Percentiles rank a stretch among this genome's conserved stretches.
Evolutionary conservation across 2,329 filamentous ascomycete species (phyloP).

Genomic region (Cladosporium austrohemisphaericum): DNA sequence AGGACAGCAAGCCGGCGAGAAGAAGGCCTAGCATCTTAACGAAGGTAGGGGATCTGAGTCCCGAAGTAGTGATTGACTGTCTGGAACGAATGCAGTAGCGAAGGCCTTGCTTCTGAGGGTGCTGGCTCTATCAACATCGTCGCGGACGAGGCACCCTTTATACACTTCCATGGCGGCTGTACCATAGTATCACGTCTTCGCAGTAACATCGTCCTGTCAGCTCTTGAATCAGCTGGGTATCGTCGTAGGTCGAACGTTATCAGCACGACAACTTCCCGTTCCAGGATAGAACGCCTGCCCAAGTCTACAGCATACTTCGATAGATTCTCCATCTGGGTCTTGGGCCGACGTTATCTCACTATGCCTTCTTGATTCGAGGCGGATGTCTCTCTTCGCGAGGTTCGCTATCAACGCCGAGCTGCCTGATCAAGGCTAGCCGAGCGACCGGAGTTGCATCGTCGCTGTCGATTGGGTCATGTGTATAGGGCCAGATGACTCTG

Average conservation of each 20-base stretch:
- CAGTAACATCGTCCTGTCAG: conserved; percentile 6
- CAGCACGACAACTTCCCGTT: conserved; percentile 10
- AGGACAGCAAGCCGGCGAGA: conserved; percentile 13
- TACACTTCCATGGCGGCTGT: not conserved
- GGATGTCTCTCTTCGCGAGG: conserved; percentile 1
- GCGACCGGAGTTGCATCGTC: not conserved
- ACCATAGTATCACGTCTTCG: not conserved
- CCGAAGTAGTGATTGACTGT: not conserved
- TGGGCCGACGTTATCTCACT: conserved; percentile 13
- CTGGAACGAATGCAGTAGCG: not conserved
- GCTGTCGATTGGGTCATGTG: conserved; percentile 9
- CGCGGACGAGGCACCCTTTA: not conserved
- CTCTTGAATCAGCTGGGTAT: conserved; percentile 6
- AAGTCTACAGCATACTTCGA: conserved; percentile 9
- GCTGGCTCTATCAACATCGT: not conserved
- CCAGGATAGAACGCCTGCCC: not conserved
- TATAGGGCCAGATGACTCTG: conserved; percentile 9
- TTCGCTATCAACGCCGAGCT: conserved; percentile 9
- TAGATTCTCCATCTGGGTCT: conserved; percentile 7
- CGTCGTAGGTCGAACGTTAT: conserved; percentile 8
- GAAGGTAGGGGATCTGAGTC: conserved; percentile 1
- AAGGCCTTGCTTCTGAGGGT: not conserved
- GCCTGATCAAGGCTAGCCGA: conserved; percentile 4
- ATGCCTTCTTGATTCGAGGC: conserved; percentile 11
- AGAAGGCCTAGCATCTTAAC: conserved; percentile 11